Base-by-base conservation (phyloP, 2,329 filamentous ascomycete genomes). In the Diaporthe australafricana region DNA sequence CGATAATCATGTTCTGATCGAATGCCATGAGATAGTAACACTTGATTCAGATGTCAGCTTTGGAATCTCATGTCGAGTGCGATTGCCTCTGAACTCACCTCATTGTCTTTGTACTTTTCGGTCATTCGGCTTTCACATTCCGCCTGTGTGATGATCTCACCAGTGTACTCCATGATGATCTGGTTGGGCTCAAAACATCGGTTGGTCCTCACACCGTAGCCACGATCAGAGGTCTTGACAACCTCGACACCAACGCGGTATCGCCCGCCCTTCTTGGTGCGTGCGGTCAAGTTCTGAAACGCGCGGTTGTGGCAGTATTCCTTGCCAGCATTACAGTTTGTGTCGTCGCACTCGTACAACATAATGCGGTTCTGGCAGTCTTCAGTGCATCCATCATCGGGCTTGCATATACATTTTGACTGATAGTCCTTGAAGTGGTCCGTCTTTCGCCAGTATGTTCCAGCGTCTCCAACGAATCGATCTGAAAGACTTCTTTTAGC, bases 11-110 rank as follows among this genome's bases (percentile, higher is more conserved):
- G 82, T 97, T 96, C 81, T 98, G 95, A 79, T 98, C 95, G 80
- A 98, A 98, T 70, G 94, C 95, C 96, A 99, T 99, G 63, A 99
- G 87, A 81, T 99, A 99, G 82, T 98, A 98, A 83, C 95, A 98
- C 94, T 98, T 76, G 16, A 42, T 65, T 5, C 7, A 22, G 8
- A 30, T 70, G 56, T 42, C 22, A 56, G 48, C 32, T 56, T 25
- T 38, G 22, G 22, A 0, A 20, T 22, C n/a, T n/a, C 27, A 70
- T 70, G 27, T 32, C 25, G 11, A 11, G 17, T 17, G 17, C 27
- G 20, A 8, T 11, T 5, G 17, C 11, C 14, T 16, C 20, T 35
- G 11, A 25, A 81, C 90, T 81, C 81, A 97, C 95, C 84, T 96
- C 92, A 77, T 98, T 97, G 80, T 98, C 90, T 81, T 96, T 97